These are phyloP conservation scores for Blastocystis sp. DNA, from an alignment of 352 stramenopile genomes.

Conservation along the genomic window DNA sequence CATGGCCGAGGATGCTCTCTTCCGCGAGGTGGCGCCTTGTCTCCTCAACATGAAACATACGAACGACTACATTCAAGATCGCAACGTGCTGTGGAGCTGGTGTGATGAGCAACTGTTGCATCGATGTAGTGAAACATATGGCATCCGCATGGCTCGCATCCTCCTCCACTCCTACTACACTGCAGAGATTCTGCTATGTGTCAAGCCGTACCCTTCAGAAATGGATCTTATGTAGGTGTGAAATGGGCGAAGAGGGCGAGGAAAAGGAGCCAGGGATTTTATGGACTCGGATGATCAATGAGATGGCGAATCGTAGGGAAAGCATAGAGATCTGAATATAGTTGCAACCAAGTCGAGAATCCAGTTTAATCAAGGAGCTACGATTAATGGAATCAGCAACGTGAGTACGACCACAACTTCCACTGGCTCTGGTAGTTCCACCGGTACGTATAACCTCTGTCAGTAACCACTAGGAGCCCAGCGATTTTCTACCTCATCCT, in stretches of 20 bases:
- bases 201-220: not conserved
- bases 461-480: too few relatives aligned
- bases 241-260: not conserved
- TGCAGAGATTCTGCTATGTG: not conserved
- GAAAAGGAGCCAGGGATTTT: not conserved
- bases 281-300: not conserved
- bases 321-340: not conserved
- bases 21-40: not conserved
- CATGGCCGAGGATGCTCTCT: not conserved
- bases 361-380: not conserved
- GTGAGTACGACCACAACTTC: too few relatives aligned
- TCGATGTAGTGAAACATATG: not conserved
- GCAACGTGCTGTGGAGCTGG: not conserved
- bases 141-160: not conserved
- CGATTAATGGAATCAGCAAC: not conserved
- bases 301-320: not conserved
- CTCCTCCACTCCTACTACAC: not conserved
- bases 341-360: not conserved
- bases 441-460: too few relatives aligned
- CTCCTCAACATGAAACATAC: not conserved
- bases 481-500: not conserved
- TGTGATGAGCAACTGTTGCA: not conserved
- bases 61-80: not conserved
- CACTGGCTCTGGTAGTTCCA: too few relatives aligned
- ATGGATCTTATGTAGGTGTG: not conserved